Evolutionary conservation across 164 flowering plant genomes (phyloP).

Genomic region (Umbilicus rupestris): DNA sequence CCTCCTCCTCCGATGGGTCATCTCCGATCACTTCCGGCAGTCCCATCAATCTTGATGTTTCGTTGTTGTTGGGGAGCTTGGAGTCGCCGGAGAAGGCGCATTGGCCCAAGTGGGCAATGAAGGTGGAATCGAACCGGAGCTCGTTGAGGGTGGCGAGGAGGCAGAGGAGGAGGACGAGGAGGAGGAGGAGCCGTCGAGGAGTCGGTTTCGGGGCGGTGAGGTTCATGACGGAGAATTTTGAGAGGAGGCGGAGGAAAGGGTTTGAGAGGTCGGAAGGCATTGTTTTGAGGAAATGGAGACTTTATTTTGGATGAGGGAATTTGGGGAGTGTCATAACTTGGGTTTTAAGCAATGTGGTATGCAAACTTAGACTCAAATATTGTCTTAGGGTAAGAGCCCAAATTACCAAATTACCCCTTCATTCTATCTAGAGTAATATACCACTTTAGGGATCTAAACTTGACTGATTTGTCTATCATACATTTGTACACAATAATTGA

Average conservation of each 20-base stretch:
- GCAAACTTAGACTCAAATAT: neutral
- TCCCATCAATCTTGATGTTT: neutral
- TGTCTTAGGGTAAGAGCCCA: too few species aligned
- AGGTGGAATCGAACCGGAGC: constrained; percentile 36
- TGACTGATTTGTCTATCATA: too few species aligned
- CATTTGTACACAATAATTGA: too few species aligned
- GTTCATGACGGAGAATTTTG: constrained; percentile 10
- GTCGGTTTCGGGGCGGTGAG: constrained; percentile 10
- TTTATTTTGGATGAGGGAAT: neutral
- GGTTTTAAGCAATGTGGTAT: neutral
- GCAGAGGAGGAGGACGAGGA: constrained; percentile 40
- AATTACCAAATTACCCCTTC: neutral
- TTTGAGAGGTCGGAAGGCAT: neutral
- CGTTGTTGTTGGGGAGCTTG: neutral
- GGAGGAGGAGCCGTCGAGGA: constrained; percentile 22
- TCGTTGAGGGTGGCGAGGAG: constrained; percentile 59
- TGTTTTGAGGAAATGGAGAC: neutral
- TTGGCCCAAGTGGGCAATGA: constrained; percentile 26
- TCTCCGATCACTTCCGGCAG: constrained; percentile 4
- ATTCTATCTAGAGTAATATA: too few species aligned
- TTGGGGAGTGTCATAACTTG: neutral
- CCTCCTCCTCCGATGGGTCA: constrained; percentile 14
- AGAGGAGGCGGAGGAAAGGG: neutral
- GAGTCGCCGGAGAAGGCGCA: constrained; percentile 26
- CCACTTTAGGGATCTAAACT: too few species aligned